Base-by-base conservation (phyloP, 1,139 yeast genomes). In the Geotrichum carabidarum region DNA sequence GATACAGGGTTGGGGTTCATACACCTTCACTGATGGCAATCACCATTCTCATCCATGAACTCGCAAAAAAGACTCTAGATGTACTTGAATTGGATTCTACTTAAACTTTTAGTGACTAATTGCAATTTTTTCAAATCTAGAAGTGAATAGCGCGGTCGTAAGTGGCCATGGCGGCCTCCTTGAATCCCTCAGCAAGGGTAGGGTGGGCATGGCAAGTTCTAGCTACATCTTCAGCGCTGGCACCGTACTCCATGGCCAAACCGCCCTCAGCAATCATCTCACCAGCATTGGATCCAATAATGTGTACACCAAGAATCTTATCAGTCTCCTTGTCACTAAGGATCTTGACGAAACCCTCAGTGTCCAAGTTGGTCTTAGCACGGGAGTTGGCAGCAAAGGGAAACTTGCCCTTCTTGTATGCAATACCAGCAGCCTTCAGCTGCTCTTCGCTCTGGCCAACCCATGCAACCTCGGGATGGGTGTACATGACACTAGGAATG, bases 201-300 rank as follows among this genome's bases (percentile, higher is more conserved):
- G 99, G 99, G 75, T 94, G 99, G 58, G 99, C 98, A 68, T 93
- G 99, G 74, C 97, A 91, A 53, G 91, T 88, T 78, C 98, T 86
- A 60, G 97, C 95, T 68, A 94, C 80, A 70, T 94, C 99, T 77
- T 94, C 99, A 56, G 97, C 87, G 50, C 95, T 85, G 55, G 99
- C 99, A 74, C 99, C 99, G 75, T 94, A 94, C 78, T 94, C 99
- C 63, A 94, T 75, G 51, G 99, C 99, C 71, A 94, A 81, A 63
- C 96, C 96, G 60, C 91, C 98, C 78, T 94, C 99, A 63, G 96
- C 98, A 71, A 94, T 93, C 96, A 94, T 89, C 79, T 94, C 99
- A 75, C 99, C 99, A 58, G 99, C 99, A 69, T 88, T 89, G 64
- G 99, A 87, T 65, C 99, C 99, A 65, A 91, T 85, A 71, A 94